Evolutionary conservation across 225 moss, liverwort and hornwort genomes (phyloP), one percentile per base, ranked within the genome.

Genomic region (Polytrichum commune): DNA sequence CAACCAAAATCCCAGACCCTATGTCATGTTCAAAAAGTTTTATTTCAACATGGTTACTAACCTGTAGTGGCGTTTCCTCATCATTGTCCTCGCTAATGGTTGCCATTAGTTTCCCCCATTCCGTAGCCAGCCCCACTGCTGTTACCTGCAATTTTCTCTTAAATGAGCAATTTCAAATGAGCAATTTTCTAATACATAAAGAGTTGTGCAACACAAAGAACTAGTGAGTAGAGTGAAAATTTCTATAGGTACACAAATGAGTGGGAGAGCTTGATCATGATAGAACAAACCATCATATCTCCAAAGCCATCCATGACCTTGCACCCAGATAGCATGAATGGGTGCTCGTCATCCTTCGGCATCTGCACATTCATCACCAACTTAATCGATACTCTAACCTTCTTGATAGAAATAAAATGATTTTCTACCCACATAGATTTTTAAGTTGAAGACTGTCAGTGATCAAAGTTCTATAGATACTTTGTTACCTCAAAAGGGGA

Each of bases 21-120:
- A 46, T 16, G 46, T 46, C 46, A 46, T 46, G 46, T 46, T 13
- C 46, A 46, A 46, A 35, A 46, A 38, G 4, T 0, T 4, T 16
- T 8, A 58, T 58, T 58, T 58, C 13, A 46, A 46, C 46, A 46
- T 4, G 19, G 56, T 25, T 20, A 73, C 62, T 53, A 74, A 85
- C 85, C 79, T 85, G 85, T 58, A 95, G 75, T 32, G 95, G 95
- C 16, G 95, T 95, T 65, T 87, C 82, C 71, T 93, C 93, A 66
- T 91, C 92, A 70, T 84, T 89, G 26, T 95, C 91, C 73, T 93
- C 95, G 78, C 83, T 95, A 8, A 95, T 76, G 63, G 93, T 95
- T 65, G 95, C 91, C 95, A 95, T 95, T 73, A 95, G 81, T 75
- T 88, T 95, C 6, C 93, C 95, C 95, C 95, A 95, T 81, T 95